Evolutionary conservation across 2,329 filamentous ascomycete genomes (phyloP), one percentile per base, ranked within the genome.

Genomic region (Clonostachys rhizophaga): DNA sequence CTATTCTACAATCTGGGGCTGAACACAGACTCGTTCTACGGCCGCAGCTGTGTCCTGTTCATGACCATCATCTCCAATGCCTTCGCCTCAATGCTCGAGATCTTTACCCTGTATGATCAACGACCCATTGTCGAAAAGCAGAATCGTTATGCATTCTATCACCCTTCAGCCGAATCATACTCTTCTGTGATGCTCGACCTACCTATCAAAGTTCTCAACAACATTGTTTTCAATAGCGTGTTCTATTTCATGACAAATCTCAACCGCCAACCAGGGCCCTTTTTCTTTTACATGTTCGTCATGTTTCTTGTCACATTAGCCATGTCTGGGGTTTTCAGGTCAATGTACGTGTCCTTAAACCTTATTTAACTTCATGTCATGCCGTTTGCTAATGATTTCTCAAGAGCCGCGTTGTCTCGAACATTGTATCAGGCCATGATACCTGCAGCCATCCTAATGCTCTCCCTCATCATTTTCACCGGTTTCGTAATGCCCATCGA

Each of bases 221-320:
- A 74, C 0, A 58, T 68, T 1, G 54, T 66, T 5, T 83, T 82
- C 65, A 79, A 83, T 52, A 48, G 81, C 3, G 67, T 70, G 5
- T 58, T 49, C 13, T 49, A 49, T 41, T 49, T 49, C 40, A 46
- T 49, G 44, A 40, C 40, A 6, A 49, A 47, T 24, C 47, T 49
- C n/a, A 40, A 37, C 7, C 33, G 44, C 34, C 35, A 43, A 14
- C 40, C 47, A 5, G 44, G 47, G 4, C 11, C 30, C 8, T 49
- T 49, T 41, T 49, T 49, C 44, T 47, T 49, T 36, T 95, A 89
- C 75, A 66, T 90, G 48, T 71, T 96, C 44, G 79, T 91, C 59
- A 86, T 83, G 3, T 89, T 92, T 67, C 62, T 78, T 49, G 83
- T 82, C 1, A 88, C 87, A 1, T 55, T 95, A 57, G 76, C 80